Conservation (phyloP, 1,139 yeast species). For the Candida sojae region DNA sequence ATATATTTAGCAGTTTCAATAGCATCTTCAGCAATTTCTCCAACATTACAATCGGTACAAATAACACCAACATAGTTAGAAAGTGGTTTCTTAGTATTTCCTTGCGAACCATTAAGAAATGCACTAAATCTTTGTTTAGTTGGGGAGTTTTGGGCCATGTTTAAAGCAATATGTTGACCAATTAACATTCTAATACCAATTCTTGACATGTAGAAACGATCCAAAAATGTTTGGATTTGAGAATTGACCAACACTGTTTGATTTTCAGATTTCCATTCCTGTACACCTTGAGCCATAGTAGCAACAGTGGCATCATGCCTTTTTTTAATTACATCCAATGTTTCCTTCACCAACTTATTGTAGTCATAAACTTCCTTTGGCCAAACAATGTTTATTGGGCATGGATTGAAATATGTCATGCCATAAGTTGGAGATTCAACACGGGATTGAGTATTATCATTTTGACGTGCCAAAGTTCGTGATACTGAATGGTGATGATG, state of each 20-base stretch:
- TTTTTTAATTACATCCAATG: constrained; percentile 70
- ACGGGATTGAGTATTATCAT: constrained; percentile 14
- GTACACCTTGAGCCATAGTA: constrained; percentile 90
- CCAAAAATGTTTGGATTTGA: constrained; percentile 74
- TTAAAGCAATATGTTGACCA: constrained; percentile 84
- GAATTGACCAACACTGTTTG: constrained; percentile 54
- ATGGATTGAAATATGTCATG: constrained; percentile 61
- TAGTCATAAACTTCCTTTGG: constrained; percentile 76
- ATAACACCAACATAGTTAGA: constrained; percentile 78
- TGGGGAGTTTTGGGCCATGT: constrained; percentile 61
- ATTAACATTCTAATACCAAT: constrained; percentile 88
- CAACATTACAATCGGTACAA: constrained; percentile 76
- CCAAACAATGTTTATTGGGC: constrained; percentile 57
- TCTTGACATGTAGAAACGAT: constrained; percentile 81
- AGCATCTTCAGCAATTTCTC: constrained; percentile 80
- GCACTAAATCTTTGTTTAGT: constrained; percentile 39
- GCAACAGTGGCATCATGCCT: constrained; percentile 94
- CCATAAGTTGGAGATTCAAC: constrained; percentile 45
- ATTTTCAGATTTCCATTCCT: constrained; percentile 76
- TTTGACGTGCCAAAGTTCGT: constrained; percentile 5
- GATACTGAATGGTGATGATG: constrained; percentile 17
- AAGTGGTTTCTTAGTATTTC: constrained; percentile 41
- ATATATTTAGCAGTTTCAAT: constrained; percentile 85
- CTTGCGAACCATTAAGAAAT: constrained; percentile 34
- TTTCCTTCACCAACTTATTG: constrained; percentile 65